Evolutionary conservation across 202 grass and related monocot genomes (phyloP), one percentile per base, ranked within the genome.

Genomic region (Setaria viridis): DNA sequence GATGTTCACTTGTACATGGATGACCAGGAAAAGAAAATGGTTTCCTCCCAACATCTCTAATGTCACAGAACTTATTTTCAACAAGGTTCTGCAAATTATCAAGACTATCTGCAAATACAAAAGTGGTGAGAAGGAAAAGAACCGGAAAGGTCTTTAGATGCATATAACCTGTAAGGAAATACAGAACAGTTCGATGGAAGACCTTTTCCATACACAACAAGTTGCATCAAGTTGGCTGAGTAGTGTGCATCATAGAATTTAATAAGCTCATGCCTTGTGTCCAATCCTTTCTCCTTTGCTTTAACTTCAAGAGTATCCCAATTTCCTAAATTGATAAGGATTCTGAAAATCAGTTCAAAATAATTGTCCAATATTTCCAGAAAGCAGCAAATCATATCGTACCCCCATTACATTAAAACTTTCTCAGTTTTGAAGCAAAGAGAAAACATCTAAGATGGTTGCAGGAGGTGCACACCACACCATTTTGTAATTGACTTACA

Each of bases 171-270:
- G 75, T 64, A 78, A 72, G 41, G 51, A 67, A 68, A 82, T 84
- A 11, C 37, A 32, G 9, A 83, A 75, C 41, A 55, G 70, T 77
- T 70, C 55, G 39, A 81, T 66, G 11, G 49, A 79, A 58, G 73
- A 99, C 96, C 96, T 95, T 92, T 99, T 76, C 89, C 93, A 87
- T 99, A 99, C 54, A 99, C 91, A 74, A 88, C 96, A 81, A 99
- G 96, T 53, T 99, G 88, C 96, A 99, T 99, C 76, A 99, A 86
- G 74, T 99, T 99, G 29, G 96, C 96, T 70, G 96, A 99, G 85
- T 99, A 99, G 82, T 94, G 89, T 74, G 84, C 86, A 85, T 99
- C 86, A 51, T 99, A 99, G 83, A 99, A 99, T 79, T 94, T 99
- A 67, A 99, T 80, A 73, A 99, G 88, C 83, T 95, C 93, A 78